Evolutionary conservation across 352 stramenopile genomes (phyloP), one percentile per base, ranked within the genome.

Genomic region (Peronospora tabacina): DNA sequence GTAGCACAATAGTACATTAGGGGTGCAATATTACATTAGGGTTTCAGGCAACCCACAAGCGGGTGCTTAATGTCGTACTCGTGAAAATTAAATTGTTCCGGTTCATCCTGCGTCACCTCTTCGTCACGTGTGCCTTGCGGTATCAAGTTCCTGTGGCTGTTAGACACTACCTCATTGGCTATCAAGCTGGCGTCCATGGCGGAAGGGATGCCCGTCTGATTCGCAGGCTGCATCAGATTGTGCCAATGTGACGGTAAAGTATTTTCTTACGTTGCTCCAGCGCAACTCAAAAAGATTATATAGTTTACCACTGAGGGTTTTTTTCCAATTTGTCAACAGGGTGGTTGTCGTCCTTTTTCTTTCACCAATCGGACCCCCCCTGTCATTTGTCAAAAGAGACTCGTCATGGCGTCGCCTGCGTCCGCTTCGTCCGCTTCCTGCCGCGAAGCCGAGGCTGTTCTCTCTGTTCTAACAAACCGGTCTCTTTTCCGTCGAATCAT

Each of bases 71-170:
- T 11, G 12, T 17, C 42, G 13, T 46, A 75, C 68, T 59, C 44
- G 22, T 68, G 56, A 36, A 73, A 75, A 32, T 73, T 51, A 49
- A 75, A 79, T 47, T 73, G 62, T 19, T 68, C 63, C 8, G 49
- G 44, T 40, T 55, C 64, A 42, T 70, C 52, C 28, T 58, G 47
- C 0, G 32, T 37, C 4, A 5, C 2, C 4, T 26, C 63, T 29
- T 58, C 60, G 12, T 61, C 49, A 30, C 34, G 48, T 17, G 37
- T 45, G 10, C 51, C 29, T 9, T 65, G 41, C 34, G 32, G 38
- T 15, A 30, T n/a, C 1, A 48, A 39, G n/a, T 34, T 59, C 35
- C 16, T 37, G 17, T 52, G 40, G 42, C 54, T 35, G 19, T 32
- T 45, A 34, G 33, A 45, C 24, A 38, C 11, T 34, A 62, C 39